Evolutionary conservation across 75 land plant genomes (phyloP).

Genomic region (Pseudotsuga menziesii): DNA sequence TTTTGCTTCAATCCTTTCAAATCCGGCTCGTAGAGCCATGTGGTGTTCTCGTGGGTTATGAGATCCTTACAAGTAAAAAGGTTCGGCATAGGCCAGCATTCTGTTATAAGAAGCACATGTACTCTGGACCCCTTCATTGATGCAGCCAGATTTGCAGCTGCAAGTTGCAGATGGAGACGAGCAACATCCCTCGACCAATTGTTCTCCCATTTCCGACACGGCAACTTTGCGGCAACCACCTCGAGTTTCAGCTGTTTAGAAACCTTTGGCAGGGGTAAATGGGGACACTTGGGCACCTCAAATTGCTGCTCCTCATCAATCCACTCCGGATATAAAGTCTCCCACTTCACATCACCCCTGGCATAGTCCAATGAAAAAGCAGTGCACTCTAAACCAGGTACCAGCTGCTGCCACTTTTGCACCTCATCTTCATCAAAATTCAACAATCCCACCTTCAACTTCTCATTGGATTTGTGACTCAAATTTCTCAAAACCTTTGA

Average conservation of each 20-base stretch:
- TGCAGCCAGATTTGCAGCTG: constrained; percentile 68
- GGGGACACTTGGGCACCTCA: constrained; percentile 62
- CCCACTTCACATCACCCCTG: constrained; percentile 45
- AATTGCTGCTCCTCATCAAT: constrained; percentile 79
- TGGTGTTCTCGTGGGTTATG: constrained; percentile 39
- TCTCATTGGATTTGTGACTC: constrained; percentile 10
- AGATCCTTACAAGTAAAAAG: constrained; percentile 72
- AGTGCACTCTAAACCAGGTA: constrained; percentile 24
- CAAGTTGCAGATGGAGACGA: constrained; percentile 66
- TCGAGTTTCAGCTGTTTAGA: constrained; percentile 32
- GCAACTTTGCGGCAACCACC: constrained; percentile 73
- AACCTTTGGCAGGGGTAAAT: constrained; percentile 39
- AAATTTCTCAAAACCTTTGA: constrained; percentile 21
- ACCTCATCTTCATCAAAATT: constrained; percentile 52
- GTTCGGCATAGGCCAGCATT: constrained; percentile 73
- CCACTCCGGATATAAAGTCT: constrained; percentile 78
- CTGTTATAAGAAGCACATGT: constrained; percentile 49
- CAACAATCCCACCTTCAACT: constrained; percentile 47
- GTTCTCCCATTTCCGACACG: constrained; percentile 31
- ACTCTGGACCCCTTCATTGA: constrained; percentile 29
- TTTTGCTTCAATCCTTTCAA: constrained; percentile 38
- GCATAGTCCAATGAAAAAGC: constrained; percentile 39
- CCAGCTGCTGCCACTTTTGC: constrained; percentile 36
- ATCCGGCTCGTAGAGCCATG: constrained; percentile 66
- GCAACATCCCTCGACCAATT: constrained; percentile 72